These are phyloP conservation scores for Rutstroemia sp. DNA, from an alignment of 2,329 filamentous ascomycete genomes.

Conservation along the genomic window DNA sequence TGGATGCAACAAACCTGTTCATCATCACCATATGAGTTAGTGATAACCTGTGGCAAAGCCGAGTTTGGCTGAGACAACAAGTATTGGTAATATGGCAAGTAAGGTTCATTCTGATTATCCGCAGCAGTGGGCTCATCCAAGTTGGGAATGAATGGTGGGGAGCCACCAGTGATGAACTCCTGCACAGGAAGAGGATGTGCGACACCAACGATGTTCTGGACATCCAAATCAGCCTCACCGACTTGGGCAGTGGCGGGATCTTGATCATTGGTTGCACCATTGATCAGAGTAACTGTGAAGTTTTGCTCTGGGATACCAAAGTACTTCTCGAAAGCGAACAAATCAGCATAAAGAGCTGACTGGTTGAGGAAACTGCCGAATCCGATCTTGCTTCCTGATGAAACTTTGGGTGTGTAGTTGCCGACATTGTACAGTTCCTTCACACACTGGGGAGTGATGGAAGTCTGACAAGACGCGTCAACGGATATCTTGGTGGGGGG, in stretches of 20 bases:
- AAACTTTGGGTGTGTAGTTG: slow-evolving; percentile 37
- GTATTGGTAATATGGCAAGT: slow-evolving; percentile 46
- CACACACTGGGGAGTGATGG: slow-evolving; percentile 41
- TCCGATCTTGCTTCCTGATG: slow-evolving; percentile 40
- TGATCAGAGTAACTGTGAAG: slow-evolving; percentile 35
- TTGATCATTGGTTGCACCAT: slow-evolving; percentile 36
- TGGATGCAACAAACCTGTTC: slow-evolving; percentile 31
- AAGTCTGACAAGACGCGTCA: slow-evolving; percentile 22
- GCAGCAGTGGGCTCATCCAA: slow-evolving; percentile 18
- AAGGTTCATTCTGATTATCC: slow-evolving; percentile 46
- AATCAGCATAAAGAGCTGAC: slow-evolving; percentile 40
- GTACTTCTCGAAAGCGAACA: slow-evolving; percentile 31
- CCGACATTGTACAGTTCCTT: slow-evolving; percentile 42
- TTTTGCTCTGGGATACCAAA: slow-evolving; percentile 38
- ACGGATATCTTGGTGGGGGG: slow-evolving; percentile 1
- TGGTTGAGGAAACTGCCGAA: slow-evolving; percentile 47
- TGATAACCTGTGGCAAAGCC: slow-evolving; percentile 46
- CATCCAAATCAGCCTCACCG: slow-evolving; percentile 35
- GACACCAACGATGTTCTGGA: slow-evolving; percentile 46
- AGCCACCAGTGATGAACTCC: slow-evolving; percentile 48
- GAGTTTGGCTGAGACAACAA: slow-evolving; percentile 38
- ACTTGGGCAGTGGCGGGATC: slow-evolving; percentile 15
- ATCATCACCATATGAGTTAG: slow-evolving; percentile 51
- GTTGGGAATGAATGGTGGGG: slow-evolving; percentile 45
- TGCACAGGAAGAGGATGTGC: slow-evolving; percentile 45